Base-by-base conservation (phyloP, 139 green algal species). In the Ulvella scutata region DNA sequence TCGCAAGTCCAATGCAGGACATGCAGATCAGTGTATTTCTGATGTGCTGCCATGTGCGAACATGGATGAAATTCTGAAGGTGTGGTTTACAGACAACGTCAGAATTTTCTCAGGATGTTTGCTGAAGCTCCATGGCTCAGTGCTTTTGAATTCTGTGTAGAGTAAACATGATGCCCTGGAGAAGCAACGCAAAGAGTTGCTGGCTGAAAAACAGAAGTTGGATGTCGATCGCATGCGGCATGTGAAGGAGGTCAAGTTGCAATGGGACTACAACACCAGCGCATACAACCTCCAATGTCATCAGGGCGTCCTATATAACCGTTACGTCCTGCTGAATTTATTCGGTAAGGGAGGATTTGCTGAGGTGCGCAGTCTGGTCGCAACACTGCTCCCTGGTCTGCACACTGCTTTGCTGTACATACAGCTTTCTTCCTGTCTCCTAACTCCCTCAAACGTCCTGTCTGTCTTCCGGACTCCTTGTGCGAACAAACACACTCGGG, bases 301-400 rank as follows among this genome's bases (percentile, higher is more conserved):
- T 67, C 31, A 6, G 6, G 31, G n/a, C 1, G n/a, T 92, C 37
- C 75, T 97, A 75, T 43, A 88, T 38, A 36, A 83, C 21, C 87
- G 92, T 40, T 97, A 96, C 78, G 80, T 91, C 28, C 85, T 98
- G 74, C 75, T 90, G 61, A 83, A 86, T 36, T 77, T 98, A 78
- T 86, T 98, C 36, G 93, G 93, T 29, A 91, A 93, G 79, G 93
- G 93, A 4, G 93, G 93, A 37, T 98, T 98, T 78, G 90, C 79
- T 21, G 93, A 98, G 81, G 93, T 98, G 6, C 96, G 88, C 81
- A 85, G 10, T 26, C 7, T 9, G 59, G 6, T 7, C 9, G 26
- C 33, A 10, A 72, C 59, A 10, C 59, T 9, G 38, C 36, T 21
- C 34, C 74, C 61, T 67, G 10, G 33, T 4, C 40, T 13, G 43